Evolutionary conservation across 192 early-diverging fungal species (phyloP).

Genomic region (Rhizoclosmatium sp.): DNA sequence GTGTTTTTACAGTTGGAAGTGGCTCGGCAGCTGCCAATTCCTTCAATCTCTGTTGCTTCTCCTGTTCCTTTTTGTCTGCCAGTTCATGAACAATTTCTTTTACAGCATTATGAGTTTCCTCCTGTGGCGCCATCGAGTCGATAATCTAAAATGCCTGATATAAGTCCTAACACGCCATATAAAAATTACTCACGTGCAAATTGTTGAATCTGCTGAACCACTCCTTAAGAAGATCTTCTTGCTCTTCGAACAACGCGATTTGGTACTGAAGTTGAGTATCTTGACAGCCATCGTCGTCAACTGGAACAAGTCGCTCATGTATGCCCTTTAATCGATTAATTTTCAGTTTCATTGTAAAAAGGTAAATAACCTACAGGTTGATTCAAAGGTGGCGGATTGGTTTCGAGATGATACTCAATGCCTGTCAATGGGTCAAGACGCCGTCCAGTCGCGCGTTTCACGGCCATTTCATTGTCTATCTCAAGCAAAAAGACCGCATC

Average conservation of each 20-base stretch:
- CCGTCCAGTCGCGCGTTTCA: conserved; percentile 55
- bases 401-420: conserved; percentile 61
- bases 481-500: conserved; percentile 63
- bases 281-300: conserved; percentile 49
- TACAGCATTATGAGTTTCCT: conserved; percentile 30
- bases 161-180: neutral
- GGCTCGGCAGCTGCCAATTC: conserved; percentile 21
- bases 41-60: conserved; percentile 47
- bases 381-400: conserved; percentile 60
- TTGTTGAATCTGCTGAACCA: conserved; percentile 62
- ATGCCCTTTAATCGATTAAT: conserved; percentile 40
- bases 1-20: neutral
- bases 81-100: conserved; percentile 40
- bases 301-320: conserved; percentile 49
- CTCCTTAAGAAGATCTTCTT: conserved; percentile 62
- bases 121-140: conserved; percentile 36
- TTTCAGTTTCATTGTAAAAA: conserved; percentile 1
- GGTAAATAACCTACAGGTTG: conserved; percentile 47
- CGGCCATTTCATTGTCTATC: conserved; percentile 59
- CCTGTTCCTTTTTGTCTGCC: conserved; percentile 46
- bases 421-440: conserved; percentile 59
- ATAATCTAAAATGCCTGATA: conserved; percentile 34
- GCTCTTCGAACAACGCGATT: conserved; percentile 62
- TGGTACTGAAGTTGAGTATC: conserved; percentile 61
- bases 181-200: conserved; percentile 41